Evolutionary conservation across 129 eudicot species (phyloP), one percentile per base, ranked within the genome.

Genomic region (Centaurea solstitialis): DNA sequence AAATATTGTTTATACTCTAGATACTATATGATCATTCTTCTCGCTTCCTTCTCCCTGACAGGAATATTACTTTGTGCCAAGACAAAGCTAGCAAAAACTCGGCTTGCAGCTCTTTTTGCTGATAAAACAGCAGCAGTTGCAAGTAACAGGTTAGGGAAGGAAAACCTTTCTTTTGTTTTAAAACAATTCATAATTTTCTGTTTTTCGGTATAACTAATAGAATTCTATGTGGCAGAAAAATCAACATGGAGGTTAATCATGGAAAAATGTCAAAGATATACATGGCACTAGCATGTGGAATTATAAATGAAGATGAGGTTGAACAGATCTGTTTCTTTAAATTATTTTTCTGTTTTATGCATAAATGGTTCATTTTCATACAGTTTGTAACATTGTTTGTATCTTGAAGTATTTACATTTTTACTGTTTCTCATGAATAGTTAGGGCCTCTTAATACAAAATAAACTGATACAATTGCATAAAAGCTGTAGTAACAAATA

Each of bases 61-160:
- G 99, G 99, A 86, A 87, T 92, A 76, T 78, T 95, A 75, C 99
- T 95, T 67, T 95, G 99, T 89, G 99, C 99, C 26, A 95, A 93
- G 87, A 91, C 99, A 80, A 91, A 89, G 88, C 88, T 83, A 59
- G 93, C 98, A 12, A 95, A 95, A 85, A 81, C 92, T 84, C 74
- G 87, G 13, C 91, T 95, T 75, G 91, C 97, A 26, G 90, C 99
- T 72, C 87, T 85, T 89, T 92, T 95, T 86, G 97, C 99, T 66
- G 99, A 92, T 77, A 97, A 94, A 76, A 95, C 99, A 37, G 88
- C 97, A 69, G 85, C 80, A 66, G 87, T 92, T 75, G 88, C 85
- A 15, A 85, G 59, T 26, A 85, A 71, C 86, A 83, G 96, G 99
- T 91, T 70, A 85, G 78, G 64, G 85, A 53, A 77, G 41, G 68